These are phyloP conservation scores for Nakataea oryzae DNA, from an alignment of 2,329 filamentous ascomycete species.

Conservation along the genomic window DNA sequence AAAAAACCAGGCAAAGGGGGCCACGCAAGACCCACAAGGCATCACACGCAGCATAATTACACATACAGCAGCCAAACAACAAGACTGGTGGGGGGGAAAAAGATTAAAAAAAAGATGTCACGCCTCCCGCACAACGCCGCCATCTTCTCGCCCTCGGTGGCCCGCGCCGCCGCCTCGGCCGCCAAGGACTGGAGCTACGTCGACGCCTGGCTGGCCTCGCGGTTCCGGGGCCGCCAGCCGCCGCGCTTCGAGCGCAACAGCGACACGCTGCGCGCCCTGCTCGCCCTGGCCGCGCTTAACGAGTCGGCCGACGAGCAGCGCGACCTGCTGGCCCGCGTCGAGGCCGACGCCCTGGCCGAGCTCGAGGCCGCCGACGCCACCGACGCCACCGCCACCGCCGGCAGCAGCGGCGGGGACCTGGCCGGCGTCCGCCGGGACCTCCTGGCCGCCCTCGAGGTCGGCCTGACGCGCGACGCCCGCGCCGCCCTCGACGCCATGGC, in stretches of 20 bases:
- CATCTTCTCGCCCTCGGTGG: slow-evolving; percentile 58
- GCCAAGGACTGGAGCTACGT: slow-evolving; percentile 89
- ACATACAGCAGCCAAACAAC: too few species aligned
- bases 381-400: not conserved
- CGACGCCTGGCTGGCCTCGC: slow-evolving; percentile 69
- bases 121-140: slow-evolving; percentile 31
- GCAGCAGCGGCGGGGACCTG: slow-evolving; percentile 7
- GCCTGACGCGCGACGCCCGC: slow-evolving; percentile 43
- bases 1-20: not conserved
- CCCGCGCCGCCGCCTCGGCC: slow-evolving; percentile 66
- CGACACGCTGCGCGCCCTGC: slow-evolving; percentile 66
- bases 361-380: slow-evolving; percentile 23
- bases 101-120: slow-evolving; percentile 22
- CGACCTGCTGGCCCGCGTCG: slow-evolving; percentile 43
- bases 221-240: slow-evolving; percentile 51
- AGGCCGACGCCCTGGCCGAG: slow-evolving; percentile 48
- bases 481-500: slow-evolving; percentile 49
- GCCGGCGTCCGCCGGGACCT: slow-evolving; percentile 26
- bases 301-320: slow-evolving; percentile 68
- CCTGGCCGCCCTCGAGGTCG: slow-evolving; percentile 41
- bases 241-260: slow-evolving; percentile 74
- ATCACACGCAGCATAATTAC: too few species aligned
- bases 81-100: not conserved
- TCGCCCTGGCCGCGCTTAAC: slow-evolving; percentile 65
- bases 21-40: too few species aligned